Evolutionary conservation across 805 yeast species (phyloP).

Genomic region (Candida alai): DNA sequence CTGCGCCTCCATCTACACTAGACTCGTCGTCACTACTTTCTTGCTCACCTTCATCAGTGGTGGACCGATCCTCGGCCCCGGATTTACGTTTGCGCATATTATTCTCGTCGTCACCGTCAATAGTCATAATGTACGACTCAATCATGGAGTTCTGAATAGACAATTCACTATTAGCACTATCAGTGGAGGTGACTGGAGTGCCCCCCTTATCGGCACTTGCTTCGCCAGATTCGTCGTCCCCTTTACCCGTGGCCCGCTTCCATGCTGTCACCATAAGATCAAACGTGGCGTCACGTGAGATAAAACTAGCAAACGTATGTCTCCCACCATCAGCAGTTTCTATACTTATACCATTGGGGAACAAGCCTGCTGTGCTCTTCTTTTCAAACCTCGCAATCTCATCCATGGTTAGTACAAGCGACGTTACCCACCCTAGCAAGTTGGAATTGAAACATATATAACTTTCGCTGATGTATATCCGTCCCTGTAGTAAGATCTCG

Average conservation of each 20-base stretch:
- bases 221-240: conserved; percentile 14
- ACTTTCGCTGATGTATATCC: conserved; percentile 74
- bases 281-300: conserved; percentile 74
- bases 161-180: conserved; percentile 17
- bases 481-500: conserved; percentile 85
- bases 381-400: conserved; percentile 76
- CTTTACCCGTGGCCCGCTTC: conserved; percentile 43
- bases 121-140: conserved; percentile 36
- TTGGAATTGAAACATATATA: conserved; percentile 84
- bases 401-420: conserved; percentile 62
- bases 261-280: conserved; percentile 68
- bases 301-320: conserved; percentile 83
- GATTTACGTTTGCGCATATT: neutral
- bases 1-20: neutral
- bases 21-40: conserved; percentile 25
- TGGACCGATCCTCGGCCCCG: neutral
- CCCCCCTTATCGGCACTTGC: neutral
- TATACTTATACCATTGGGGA: conserved; percentile 82
- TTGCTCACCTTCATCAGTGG: conserved; percentile 28
- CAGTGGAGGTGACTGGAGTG: conserved; percentile 3
- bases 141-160: conserved; percentile 18
- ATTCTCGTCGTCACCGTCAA: conserved; percentile 35
- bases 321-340: conserved; percentile 60
- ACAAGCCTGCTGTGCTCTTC: conserved; percentile 80
- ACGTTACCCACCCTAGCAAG: conserved; percentile 88